These are phyloP conservation scores for Metschnikowia borealis DNA, from an alignment of 805 yeast genomes.

Conservation along the genomic window DNA sequence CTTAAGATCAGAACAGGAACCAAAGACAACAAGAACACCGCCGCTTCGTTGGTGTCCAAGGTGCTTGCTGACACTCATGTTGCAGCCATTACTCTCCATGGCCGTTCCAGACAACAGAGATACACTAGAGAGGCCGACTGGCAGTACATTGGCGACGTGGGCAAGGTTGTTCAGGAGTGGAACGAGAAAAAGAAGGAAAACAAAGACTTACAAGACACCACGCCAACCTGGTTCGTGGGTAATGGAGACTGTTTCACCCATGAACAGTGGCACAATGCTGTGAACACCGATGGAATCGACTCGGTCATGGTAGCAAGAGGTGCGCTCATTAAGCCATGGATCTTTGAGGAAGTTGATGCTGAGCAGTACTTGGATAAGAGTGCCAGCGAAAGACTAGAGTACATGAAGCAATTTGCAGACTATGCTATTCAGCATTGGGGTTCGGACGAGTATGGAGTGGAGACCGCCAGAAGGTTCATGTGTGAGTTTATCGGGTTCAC, in stretches of 20 bases:
- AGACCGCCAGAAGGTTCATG: constrained; percentile 80
- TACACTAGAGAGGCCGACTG: constrained; percentile 91
- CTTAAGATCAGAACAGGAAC: constrained; percentile 92
- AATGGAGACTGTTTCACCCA: constrained; percentile 89
- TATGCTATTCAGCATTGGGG: constrained; percentile 98
- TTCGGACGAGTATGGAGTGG: constrained; percentile 89
- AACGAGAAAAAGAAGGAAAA: constrained; percentile 53
- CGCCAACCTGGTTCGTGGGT: constrained; percentile 80
- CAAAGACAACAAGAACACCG: constrained; percentile 80
- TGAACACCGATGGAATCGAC: constrained; percentile 68
- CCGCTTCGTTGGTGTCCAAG: constrained; percentile 69
- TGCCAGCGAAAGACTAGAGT: constrained; percentile 82
- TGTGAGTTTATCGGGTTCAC: constrained; percentile 94
- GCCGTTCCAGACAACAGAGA: constrained; percentile 94
- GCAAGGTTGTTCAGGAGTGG: constrained; percentile 58
- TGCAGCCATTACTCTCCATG: constrained; percentile 91
- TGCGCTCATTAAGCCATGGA: constrained; percentile 97
- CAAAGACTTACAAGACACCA: constrained; percentile 54
- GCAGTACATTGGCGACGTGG: constrained; percentile 79
- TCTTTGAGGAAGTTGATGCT: constrained; percentile 90
- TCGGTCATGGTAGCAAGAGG: constrained; percentile 98
- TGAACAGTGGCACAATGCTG: constrained; percentile 82
- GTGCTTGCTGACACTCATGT: constrained; percentile 75
- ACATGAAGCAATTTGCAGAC: constrained; percentile 62
- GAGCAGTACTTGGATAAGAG: constrained; percentile 87